These are phyloP conservation scores for Heliosperma pusillum DNA, from an alignment of 148 eudicot genomes.

Conservation along the genomic window DNA sequence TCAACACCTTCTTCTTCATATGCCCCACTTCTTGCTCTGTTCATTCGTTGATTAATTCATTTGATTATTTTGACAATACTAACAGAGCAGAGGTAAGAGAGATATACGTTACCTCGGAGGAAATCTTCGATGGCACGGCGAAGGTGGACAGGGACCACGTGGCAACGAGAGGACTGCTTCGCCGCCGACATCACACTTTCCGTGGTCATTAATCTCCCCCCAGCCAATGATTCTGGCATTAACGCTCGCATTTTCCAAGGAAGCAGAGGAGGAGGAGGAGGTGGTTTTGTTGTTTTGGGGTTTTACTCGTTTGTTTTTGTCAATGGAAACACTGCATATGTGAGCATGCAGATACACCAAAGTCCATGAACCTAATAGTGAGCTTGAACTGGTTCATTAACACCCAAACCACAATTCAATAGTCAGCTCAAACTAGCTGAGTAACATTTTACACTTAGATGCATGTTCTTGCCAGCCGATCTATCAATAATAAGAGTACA, in stretches of 20 bases:
- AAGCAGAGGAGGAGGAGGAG: constrained; percentile 5
- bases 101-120: constrained; percentile 43
- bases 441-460: too few species aligned
- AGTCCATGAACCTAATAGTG: too few species aligned
- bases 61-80: not conserved
- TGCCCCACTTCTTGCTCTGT: constrained; percentile 64
- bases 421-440: too few species aligned
- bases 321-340: too few species aligned
- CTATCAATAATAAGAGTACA: too few species aligned
- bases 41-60: not conserved
- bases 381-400: too few species aligned
- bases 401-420: too few species aligned
- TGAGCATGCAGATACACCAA: too few species aligned
- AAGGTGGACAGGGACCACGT: constrained; percentile 62
- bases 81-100: not conserved
- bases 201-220: constrained; percentile 36
- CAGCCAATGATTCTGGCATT: constrained; percentile 38
- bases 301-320: too few species aligned
- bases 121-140: constrained; percentile 60
- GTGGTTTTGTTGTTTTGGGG: not conserved
- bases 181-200: constrained; percentile 65
- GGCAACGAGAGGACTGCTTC: constrained; percentile 60
- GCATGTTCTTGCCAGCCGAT: too few species aligned
- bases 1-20: constrained; percentile 77
- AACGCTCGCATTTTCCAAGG: constrained; percentile 55